Evolutionary conservation across 2,329 filamentous ascomycete genomes (phyloP), one percentile per base, ranked within the genome.

Genomic region (Arachnopeziza araneosa): DNA sequence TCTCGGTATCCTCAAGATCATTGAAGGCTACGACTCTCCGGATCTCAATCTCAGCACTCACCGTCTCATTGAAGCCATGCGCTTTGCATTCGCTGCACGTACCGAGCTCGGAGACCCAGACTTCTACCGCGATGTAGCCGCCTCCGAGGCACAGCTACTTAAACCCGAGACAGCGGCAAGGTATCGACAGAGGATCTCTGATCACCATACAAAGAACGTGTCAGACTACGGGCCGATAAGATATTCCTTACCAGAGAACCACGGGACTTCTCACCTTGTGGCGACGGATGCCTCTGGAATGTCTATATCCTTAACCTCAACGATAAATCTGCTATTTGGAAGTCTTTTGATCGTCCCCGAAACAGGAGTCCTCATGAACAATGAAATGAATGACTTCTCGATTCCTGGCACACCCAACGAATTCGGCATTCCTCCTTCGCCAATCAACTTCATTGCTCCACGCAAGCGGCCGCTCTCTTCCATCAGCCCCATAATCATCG

Each of bases 301-400:
- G 73, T 86, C 91, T 1, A 82, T 96, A 44, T 88, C 89, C 1
- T 80, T 92, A 14, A 97, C 93, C 0, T 95, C 91, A 0, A 97
- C 93, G 0, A 79, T 97, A 59, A 97, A 97, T 74, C 79, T 95
- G 4, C 80, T 95, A 2, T 98, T 96, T 68, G 93, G 93, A 52
- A 88, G 86, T 26, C 80, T 85, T 22, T 74, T 96, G 64, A 85
- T 96, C 75, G 88, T 93, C 0, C 90, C 91, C 0, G 82, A 88
- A 67, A 93, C 91, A 0, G 93, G 71, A 0, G 65, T 69, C 17
- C 67, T 72, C 50, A 60, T 66, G 24, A 88, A 86, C 74, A 79
- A 86, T 72, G 81, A 88, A 74, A 84, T 84, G 80, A 82, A 87
- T 77, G 91, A 96, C 76, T 97, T 97, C 77, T 91, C 87, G 54